Percentiles rank a stretch among this genome's conserved stretches.
Evolutionary conservation across 345 rosid genomes (phyloP).

Genomic region (Clarkia xantiana): DNA sequence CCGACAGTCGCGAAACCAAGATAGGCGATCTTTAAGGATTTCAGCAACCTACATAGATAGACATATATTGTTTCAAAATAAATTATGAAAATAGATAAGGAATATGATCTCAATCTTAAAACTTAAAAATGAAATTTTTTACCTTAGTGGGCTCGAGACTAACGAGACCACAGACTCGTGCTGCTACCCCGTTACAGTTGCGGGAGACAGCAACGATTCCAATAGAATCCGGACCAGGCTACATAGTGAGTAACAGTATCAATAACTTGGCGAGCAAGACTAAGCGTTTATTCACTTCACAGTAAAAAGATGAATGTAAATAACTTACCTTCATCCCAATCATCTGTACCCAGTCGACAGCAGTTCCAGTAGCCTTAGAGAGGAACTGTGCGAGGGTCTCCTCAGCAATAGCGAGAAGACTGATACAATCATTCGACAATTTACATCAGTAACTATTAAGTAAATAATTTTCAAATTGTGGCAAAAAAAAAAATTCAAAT

Average conservation of each 20-base stretch:
- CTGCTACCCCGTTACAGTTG: constrained; percentile 95
- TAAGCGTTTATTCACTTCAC: not conserved
- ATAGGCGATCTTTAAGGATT: constrained; percentile 90
- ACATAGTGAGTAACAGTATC: constrained; percentile 1
- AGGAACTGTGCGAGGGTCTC: constrained; percentile 92
- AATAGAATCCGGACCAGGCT: constrained; percentile 99
- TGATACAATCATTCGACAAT: constrained; percentile 8
- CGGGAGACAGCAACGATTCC: constrained; percentile 98
- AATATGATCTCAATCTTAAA: no score
- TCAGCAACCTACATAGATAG: constrained; percentile 49
- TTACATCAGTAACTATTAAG: not conserved
- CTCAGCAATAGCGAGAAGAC: constrained; percentile 89
- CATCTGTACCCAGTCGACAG: constrained; percentile 99
- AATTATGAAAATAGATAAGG: not conserved
- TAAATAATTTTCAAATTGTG: no score
- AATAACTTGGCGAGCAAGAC: no score
- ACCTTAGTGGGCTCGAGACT: constrained; percentile 98
- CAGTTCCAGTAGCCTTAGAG: constrained; percentile 98
- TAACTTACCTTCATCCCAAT: constrained; percentile 94
- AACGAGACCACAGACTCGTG: constrained; percentile 99
- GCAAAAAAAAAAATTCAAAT: no score
- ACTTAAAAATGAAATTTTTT: no score
- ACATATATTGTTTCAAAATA: constrained; percentile 2
- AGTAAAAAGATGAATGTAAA: not conserved
- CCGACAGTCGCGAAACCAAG: constrained; percentile 96